Base-by-base conservation (phyloP, 192 early-diverging fungal species). In the Entophlyctis luteolus region DNA sequence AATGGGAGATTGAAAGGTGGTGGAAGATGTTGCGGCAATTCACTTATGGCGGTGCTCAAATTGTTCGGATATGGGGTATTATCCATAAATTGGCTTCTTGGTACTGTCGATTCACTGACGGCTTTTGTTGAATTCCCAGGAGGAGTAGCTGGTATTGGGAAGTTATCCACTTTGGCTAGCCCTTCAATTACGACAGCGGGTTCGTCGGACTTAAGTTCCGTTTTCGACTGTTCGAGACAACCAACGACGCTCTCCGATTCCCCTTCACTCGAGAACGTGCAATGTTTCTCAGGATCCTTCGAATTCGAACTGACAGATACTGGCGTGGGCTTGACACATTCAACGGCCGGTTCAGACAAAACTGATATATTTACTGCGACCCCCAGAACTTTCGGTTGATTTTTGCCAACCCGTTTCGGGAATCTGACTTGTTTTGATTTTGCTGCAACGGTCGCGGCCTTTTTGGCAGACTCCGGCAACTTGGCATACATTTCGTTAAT, bases 401-500 rank as follows among this genome's bases (percentile, higher is more conserved):
- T 45, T n/a, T 14, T 45, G 12, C 10, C n/a, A 45, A n/a, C 42
- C 10, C 10, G 10, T 45, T n/a, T n/a, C 42, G n/a, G 42, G 12
- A 45, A 10, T 45, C 42, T 45, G 10, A 10, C 42, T 14, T 45
- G 23, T 23, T 42, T 36, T 42, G 37, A 45, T 23, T 59, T 59
- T 10, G 57, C 57, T 29, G 23, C 23, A 6, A 3, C 57, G 23
- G 57, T 23, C 12, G 57, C 57, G 6, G 23, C 46, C 37, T 25
- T 2, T 28, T 59, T 59, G 5, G 22, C 12, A 10, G n/a, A 39
- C 3, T 3, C 35, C 3, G 57, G 31, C 29, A 59, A 25, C 33
- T 59, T 59, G 8, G 6, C 57, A 28, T 42, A 59, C 23, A 27
- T 36, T 6, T 59, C 57, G 18, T 59, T 42, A 6, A 42, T 59